phyloP scores from a whole-genome alignment of 2,329 filamentous ascomycete species.

The Fusarium algeriense region DNA sequence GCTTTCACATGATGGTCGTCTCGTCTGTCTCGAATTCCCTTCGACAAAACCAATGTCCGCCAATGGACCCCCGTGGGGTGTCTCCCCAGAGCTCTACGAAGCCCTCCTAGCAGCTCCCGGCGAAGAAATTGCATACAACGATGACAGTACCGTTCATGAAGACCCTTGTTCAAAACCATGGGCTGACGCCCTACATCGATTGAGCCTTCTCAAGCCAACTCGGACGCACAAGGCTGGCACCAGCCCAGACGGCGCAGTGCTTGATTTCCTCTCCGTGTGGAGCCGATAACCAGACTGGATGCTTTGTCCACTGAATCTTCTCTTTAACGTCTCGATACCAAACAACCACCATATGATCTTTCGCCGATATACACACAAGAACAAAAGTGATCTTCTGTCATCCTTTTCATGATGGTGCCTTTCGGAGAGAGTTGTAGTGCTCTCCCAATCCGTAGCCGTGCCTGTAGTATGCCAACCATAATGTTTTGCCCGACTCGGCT shows the following conservation, averaged over 20 bases:
- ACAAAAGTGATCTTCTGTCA: slow-evolving; percentile 38
- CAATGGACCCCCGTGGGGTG: slow-evolving; percentile 79
- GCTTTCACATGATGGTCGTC: slow-evolving; percentile 61
- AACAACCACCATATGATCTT: slow-evolving; percentile 40
- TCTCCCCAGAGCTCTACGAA: slow-evolving; percentile 77
- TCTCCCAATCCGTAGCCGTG: slow-evolving; percentile 95
- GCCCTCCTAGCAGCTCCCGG: slow-evolving; percentile 79
- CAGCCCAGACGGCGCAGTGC: slow-evolving; percentile 58
- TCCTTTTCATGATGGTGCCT: slow-evolving; percentile 48
- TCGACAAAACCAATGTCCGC: slow-evolving; percentile 74
- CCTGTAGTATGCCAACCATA: slow-evolving; percentile 96
- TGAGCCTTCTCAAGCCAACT: slow-evolving; percentile 63
- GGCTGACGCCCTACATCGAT: slow-evolving; percentile 55
- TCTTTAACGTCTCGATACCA: slow-evolving; percentile 43
- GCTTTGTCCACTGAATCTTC: slow-evolving; percentile 14
- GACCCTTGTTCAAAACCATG: slow-evolving; percentile 55
- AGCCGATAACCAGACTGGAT: slow-evolving; percentile 46
- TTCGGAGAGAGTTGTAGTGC: slow-evolving; percentile 92
- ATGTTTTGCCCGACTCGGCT: slow-evolving; percentile 62
- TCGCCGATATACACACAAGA: slow-evolving; percentile 37
- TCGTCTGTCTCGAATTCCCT: slow-evolving; percentile 82
- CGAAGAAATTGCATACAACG: slow-evolving; percentile 70
- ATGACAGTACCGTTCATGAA: slow-evolving; percentile 58
- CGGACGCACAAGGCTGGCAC: slow-evolving; percentile 63
- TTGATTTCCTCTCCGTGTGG: slow-evolving; percentile 69